phyloP scores from a whole-genome alignment of 2,329 filamentous ascomycete genomes.

The Talaromyces islandicus region DNA sequence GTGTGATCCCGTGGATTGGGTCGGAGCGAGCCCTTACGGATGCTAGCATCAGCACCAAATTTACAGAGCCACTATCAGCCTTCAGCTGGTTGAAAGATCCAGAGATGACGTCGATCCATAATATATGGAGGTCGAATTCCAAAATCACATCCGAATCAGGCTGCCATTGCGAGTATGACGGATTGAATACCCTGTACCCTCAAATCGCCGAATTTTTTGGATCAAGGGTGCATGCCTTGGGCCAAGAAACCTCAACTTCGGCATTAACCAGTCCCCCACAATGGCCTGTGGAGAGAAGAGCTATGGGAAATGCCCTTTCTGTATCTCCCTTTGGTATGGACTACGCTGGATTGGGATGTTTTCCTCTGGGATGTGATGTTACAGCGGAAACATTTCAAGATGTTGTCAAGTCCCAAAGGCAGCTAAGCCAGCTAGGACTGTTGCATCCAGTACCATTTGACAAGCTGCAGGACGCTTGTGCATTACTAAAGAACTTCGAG shows the following conservation, averaged over 20 bases:
- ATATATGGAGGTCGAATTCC: slow-evolving; percentile 34
- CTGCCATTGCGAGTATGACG: slow-evolving; percentile 20
- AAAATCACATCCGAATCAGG: slow-evolving; percentile 16
- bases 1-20: slow-evolving; percentile 40
- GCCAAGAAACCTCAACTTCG: background rate
- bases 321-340: slow-evolving; percentile 31
- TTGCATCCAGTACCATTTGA: slow-evolving; percentile 32
- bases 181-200: slow-evolving; percentile 22
- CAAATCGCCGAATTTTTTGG: slow-evolving; percentile 18
- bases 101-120: slow-evolving; percentile 39
- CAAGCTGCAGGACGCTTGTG: slow-evolving; percentile 30
- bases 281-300: slow-evolving; percentile 26
- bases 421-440: slow-evolving; percentile 35
- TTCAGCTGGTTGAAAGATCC: slow-evolving; percentile 44
- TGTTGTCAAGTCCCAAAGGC: slow-evolving; percentile 39
- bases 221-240: slow-evolving; percentile 16
- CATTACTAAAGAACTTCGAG: slow-evolving; percentile 25
- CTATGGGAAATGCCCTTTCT: slow-evolving; percentile 31
- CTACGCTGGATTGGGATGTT: slow-evolving; percentile 40
- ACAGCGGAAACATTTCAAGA: slow-evolving; percentile 38
- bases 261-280: slow-evolving; percentile 24
- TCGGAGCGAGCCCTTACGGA: slow-evolving; percentile 30
- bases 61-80: slow-evolving; percentile 37
- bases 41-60: slow-evolving; percentile 25
- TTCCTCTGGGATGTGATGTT: slow-evolving; percentile 41